Evolutionary conservation across 2,329 filamentous ascomycete species (phyloP).

Genomic region (Fusarium pseudonygamai): DNA sequence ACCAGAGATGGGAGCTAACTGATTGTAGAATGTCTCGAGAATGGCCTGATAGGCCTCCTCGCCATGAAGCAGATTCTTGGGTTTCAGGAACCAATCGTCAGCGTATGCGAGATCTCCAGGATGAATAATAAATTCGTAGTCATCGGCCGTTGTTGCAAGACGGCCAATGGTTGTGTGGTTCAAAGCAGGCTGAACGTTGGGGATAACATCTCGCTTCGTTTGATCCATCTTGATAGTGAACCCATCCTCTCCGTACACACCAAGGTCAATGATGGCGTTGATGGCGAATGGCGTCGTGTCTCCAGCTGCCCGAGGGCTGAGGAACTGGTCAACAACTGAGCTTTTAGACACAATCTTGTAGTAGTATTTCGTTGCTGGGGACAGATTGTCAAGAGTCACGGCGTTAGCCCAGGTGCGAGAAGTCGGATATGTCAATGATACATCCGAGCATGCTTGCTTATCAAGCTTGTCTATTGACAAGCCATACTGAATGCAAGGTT

Average conservation of each 20-base stretch:
- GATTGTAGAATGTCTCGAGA: constrained; percentile 16
- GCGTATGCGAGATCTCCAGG: constrained; percentile 13
- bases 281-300: constrained; percentile 17
- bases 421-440: constrained; percentile 21
- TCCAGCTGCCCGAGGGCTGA: constrained; percentile 13
- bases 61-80: constrained; percentile 16
- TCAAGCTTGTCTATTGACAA: background rate
- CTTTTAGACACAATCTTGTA: constrained; percentile 14
- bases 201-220: constrained; percentile 13
- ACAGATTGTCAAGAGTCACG: background rate
- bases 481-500: constrained; percentile 15
- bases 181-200: constrained; percentile 4
- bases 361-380: constrained; percentile 13
- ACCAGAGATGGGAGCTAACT: constrained; percentile 1
- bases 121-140: constrained; percentile 26
- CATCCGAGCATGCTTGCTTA: constrained; percentile 12
- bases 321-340: background rate
- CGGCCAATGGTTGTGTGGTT: constrained; percentile 25
- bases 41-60: constrained; percentile 22
- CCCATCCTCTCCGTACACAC: constrained; percentile 19
- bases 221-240: constrained; percentile 23
- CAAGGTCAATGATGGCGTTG: constrained; percentile 28
- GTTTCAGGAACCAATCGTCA: constrained; percentile 17
- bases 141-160: constrained; percentile 11
- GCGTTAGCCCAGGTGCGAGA: constrained; percentile 22